phyloP scores from a whole-genome alignment of 2,329 filamentous ascomycete genomes.

The Aphanocladium album region DNA sequence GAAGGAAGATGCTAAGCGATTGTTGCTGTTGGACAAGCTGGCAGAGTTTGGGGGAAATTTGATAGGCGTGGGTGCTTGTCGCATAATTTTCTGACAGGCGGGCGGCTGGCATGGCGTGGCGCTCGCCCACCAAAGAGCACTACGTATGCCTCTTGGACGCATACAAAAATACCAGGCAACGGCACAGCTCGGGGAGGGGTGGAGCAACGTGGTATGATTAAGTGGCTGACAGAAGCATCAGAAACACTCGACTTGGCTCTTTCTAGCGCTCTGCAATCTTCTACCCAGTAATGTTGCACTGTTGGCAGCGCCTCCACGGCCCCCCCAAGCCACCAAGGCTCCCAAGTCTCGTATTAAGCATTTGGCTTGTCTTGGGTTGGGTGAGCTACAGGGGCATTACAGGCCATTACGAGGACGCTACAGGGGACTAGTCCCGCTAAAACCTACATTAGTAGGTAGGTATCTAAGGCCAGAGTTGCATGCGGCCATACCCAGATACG shows the following conservation, averaged over 20 bases:
- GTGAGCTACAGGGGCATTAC: neutral
- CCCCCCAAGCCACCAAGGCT: too few species aligned
- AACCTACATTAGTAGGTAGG: too few species aligned
- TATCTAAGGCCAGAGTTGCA: too few species aligned
- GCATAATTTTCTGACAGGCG: neutral
- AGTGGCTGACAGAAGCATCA: neutral
- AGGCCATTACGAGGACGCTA: neutral
- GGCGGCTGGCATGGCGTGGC: neutral
- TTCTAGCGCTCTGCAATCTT: too few species aligned
- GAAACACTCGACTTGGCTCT: neutral
- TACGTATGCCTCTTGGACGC: neutral
- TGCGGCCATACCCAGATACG: too few species aligned
- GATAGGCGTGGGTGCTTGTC: neutral
- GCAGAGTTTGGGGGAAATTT: neutral
- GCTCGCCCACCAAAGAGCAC: neutral
- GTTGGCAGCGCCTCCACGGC: neutral
- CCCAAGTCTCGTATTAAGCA: neutral
- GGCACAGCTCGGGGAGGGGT: neutral
- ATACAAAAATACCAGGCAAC: neutral
- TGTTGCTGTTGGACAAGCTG: neutral
- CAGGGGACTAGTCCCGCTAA: neutral
- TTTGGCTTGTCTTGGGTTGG: neutral
- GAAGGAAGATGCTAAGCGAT: neutral
- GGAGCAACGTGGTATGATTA: slow-evolving; percentile 8
- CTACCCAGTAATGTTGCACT: too few species aligned